These are phyloP conservation scores for Jamesozyma lodderae DNA, from an alignment of 805 yeast species.

Conservation along the genomic window DNA sequence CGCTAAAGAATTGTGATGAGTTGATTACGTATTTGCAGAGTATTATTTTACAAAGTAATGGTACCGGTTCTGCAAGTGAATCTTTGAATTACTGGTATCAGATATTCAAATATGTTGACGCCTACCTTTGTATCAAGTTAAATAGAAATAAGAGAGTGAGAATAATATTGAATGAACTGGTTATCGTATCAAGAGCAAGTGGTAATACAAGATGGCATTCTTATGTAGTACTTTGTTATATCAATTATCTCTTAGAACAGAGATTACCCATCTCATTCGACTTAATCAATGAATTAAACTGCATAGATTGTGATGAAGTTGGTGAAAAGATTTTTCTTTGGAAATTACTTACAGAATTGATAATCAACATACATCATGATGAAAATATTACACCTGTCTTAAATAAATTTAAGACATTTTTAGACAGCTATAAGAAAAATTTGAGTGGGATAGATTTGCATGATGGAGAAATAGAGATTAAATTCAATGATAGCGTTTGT, in stretches of 20 bases:
- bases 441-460: slow-evolving; percentile 1
- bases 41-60: background rate
- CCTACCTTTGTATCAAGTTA: slow-evolving; percentile 8
- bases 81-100: slow-evolving; percentile 10
- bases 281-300: slow-evolving; percentile 1
- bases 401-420: slow-evolving; percentile 21
- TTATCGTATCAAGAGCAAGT: background rate
- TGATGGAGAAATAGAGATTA: background rate
- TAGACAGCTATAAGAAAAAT: slow-evolving; percentile 13
- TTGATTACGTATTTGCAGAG: slow-evolving; percentile 9
- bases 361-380: slow-evolving; percentile 19
- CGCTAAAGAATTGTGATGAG: slow-evolving; percentile 19
- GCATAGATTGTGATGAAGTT: slow-evolving; percentile 4
- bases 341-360: slow-evolving; percentile 20
- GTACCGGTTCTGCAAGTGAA: background rate
- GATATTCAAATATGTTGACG: slow-evolving; percentile 15
- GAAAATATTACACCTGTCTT: slow-evolving; percentile 21
- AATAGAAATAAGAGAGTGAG: slow-evolving; percentile 8
- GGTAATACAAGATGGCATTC: slow-evolving; percentile 9
- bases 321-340: slow-evolving; percentile 16
- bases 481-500: slow-evolving; percentile 8
- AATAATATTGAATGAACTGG: slow-evolving; percentile 7
- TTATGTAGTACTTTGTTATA: slow-evolving; percentile 11
- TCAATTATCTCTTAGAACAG: slow-evolving; percentile 15
- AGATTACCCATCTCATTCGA: slow-evolving; percentile 10